These are phyloP conservation scores for Phytophthora nicotianae DNA, from an alignment of 352 stramenopile genomes.

Conservation along the genomic window DNA sequence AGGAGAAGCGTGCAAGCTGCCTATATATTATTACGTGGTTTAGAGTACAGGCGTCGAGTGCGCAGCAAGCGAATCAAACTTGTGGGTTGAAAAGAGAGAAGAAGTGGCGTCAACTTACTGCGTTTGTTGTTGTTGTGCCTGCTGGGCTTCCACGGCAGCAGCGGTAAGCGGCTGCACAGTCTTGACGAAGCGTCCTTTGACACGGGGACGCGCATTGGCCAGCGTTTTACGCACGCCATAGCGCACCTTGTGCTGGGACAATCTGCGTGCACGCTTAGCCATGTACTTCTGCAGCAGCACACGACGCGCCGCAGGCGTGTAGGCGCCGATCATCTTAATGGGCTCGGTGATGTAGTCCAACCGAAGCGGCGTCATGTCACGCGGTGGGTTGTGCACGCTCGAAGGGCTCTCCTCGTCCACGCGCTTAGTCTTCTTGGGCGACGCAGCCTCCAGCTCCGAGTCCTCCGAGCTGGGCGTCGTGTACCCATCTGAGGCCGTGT, in stretches of 20 bases:
- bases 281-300: conserved; percentile 81
- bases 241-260: conserved; percentile 78
- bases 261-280: conserved; percentile 70
- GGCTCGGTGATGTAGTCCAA: conserved; percentile 43
- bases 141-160: conserved; percentile 51
- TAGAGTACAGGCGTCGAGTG: conserved; percentile 34
- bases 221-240: conserved; percentile 85
- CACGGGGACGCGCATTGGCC: conserved; percentile 72
- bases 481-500: conserved; percentile 20
- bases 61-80: conserved; percentile 13
- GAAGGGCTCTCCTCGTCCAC: conserved; percentile 66
- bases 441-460: conserved; percentile 36
- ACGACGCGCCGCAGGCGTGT: conserved; percentile 65
- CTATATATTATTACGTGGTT: conserved; percentile 29
- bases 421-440: conserved; percentile 26
- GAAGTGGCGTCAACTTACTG: conserved; percentile 1
- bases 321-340: conserved; percentile 74
- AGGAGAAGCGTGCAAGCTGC: conserved; percentile 10
- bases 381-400: conserved; percentile 54
- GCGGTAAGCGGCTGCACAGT: conserved; percentile 79
- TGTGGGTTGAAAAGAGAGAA: background rate
- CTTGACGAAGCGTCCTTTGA: conserved; percentile 87
- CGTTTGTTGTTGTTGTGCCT: conserved; percentile 7
- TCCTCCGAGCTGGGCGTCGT: conserved; percentile 28
- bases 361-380: conserved; percentile 45